Evolutionary conservation across 371 early-diverging fungal species (phyloP).

Genomic region (Mucor saturninus): DNA sequence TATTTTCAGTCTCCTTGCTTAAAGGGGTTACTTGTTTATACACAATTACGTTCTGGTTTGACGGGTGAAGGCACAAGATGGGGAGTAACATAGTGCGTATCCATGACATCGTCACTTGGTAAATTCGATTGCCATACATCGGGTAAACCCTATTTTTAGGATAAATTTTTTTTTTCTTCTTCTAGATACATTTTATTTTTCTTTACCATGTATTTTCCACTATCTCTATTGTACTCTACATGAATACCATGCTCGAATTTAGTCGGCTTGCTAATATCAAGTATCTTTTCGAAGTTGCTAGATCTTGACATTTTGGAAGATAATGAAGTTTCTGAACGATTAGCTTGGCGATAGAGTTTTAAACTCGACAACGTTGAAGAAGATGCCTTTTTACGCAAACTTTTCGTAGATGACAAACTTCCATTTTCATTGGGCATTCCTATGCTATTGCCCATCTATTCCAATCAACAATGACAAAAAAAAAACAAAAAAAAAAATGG

Average conservation of each 20-base stretch:
- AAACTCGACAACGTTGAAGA: slow-evolving; percentile 48
- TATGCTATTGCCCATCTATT: slow-evolving; percentile 37
- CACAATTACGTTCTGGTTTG: slow-evolving; percentile 27
- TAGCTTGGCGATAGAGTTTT: slow-evolving; percentile 44
- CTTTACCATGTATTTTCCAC: slow-evolving; percentile 66
- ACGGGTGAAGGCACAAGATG: slow-evolving; percentile 62
- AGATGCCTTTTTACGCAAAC: slow-evolving; percentile 46
- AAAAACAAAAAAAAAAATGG: slow-evolving; percentile 6
- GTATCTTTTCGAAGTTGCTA: slow-evolving; percentile 51
- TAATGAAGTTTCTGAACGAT: slow-evolving; percentile 43
- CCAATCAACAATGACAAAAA: not conserved
- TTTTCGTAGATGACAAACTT: slow-evolving; percentile 42
- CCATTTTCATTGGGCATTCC: slow-evolving; percentile 27
- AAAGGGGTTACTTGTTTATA: slow-evolving; percentile 19
- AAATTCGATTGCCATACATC: slow-evolving; percentile 68
- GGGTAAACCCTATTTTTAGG: slow-evolving; percentile 57
- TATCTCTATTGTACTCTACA: slow-evolving; percentile 64
- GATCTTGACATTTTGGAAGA: slow-evolving; percentile 47
- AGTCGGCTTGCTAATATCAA: slow-evolving; percentile 68
- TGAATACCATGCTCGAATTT: slow-evolving; percentile 73
- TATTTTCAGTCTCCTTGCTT: not conserved
- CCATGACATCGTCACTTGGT: slow-evolving; percentile 67
- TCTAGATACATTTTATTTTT: not conserved
- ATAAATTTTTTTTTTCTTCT: not conserved
- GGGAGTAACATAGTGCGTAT: slow-evolving; percentile 68